Evolutionary conservation across 1,284 basidiomycete species (phyloP).

Genomic region (Veloboletus limbatus): DNA sequence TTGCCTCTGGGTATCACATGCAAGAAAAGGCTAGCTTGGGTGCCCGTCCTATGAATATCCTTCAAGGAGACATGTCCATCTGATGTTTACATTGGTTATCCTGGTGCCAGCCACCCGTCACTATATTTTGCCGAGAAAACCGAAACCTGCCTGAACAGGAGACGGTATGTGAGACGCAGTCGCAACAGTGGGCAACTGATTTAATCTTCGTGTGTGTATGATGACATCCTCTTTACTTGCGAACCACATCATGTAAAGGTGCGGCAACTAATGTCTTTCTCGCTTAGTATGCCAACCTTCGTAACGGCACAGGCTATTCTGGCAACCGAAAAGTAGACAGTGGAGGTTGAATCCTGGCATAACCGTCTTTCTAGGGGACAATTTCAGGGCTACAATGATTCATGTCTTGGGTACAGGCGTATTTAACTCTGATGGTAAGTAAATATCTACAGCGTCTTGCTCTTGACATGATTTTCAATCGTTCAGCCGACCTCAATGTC

Average conservation of each 20-base stretch:
- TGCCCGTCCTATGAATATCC: conserved; percentile 18
- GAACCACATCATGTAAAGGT: conserved; percentile 29
- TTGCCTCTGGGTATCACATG: conserved; percentile 13
- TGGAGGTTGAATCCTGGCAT: too few species aligned
- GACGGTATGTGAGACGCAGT: conserved; percentile 18
- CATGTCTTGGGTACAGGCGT: too few species aligned
- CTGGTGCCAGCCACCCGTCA: conserved; percentile 17
- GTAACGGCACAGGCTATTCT: conserved; percentile 30
- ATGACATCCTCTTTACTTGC: conserved; percentile 22
- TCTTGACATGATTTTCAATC: too few species aligned
- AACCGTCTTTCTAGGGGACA: too few species aligned
- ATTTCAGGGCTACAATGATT: too few species aligned
- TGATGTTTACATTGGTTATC: conserved; percentile 21
- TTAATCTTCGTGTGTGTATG: conserved; percentile 23
- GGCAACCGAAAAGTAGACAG: conserved; percentile 37
- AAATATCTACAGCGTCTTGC: too few species aligned
- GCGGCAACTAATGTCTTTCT: background rate
- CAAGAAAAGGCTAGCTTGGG: conserved; percentile 25
- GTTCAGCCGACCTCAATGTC: too few species aligned
- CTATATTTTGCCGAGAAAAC: background rate
- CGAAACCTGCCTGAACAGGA: conserved; percentile 9
- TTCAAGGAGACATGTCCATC: conserved; percentile 17
- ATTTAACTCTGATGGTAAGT: too few species aligned
- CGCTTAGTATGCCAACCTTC: conserved; percentile 30
- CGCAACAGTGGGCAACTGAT: conserved; percentile 14